phyloP scores from a whole-genome alignment of 2,329 filamentous ascomycete genomes.

The Macrophomina pseudophaseolina region DNA sequence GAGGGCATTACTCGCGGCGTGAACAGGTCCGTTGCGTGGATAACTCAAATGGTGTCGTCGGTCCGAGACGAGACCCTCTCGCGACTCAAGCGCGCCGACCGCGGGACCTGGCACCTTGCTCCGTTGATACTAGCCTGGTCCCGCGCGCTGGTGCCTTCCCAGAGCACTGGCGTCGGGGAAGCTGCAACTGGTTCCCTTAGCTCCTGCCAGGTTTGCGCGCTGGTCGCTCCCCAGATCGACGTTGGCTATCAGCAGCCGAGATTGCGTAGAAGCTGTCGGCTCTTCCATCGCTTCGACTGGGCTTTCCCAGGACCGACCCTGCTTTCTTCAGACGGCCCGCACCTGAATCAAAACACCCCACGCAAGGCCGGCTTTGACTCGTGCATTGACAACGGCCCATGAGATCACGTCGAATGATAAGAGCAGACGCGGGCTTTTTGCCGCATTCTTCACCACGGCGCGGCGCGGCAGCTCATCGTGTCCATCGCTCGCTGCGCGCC shows the following conservation, averaged over 20 bases:
- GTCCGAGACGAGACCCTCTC: constrained; percentile 28
- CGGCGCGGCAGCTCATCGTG: not conserved
- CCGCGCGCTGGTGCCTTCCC: constrained; percentile 16
- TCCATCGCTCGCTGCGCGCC: not conserved
- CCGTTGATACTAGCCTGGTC: constrained; percentile 22
- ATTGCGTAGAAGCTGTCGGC: constrained; percentile 39
- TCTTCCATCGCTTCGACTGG: constrained; percentile 35
- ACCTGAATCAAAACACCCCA: constrained; percentile 30
- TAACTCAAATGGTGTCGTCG: constrained; percentile 22
- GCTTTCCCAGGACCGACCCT: constrained; percentile 19
- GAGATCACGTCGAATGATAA: constrained; percentile 22
- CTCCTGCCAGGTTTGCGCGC: constrained; percentile 27
- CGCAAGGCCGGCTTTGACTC: constrained; percentile 32
- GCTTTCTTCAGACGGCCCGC: constrained; percentile 34
- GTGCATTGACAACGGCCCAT: constrained; percentile 18
- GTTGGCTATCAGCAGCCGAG: constrained; percentile 40
- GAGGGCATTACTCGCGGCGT: constrained; percentile 14
- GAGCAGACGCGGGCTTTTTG: not conserved
- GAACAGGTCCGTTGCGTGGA: constrained; percentile 16
- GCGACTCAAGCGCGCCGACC: constrained; percentile 31
- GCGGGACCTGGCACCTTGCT: constrained; percentile 26
- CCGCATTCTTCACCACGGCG: not conserved
- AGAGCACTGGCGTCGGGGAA: constrained; percentile 46
- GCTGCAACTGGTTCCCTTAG: constrained; percentile 41
- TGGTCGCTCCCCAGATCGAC: constrained; percentile 35